Base-by-base conservation (phyloP, 2,329 filamentous ascomycete species). In the Apiospora pterosperma region DNA sequence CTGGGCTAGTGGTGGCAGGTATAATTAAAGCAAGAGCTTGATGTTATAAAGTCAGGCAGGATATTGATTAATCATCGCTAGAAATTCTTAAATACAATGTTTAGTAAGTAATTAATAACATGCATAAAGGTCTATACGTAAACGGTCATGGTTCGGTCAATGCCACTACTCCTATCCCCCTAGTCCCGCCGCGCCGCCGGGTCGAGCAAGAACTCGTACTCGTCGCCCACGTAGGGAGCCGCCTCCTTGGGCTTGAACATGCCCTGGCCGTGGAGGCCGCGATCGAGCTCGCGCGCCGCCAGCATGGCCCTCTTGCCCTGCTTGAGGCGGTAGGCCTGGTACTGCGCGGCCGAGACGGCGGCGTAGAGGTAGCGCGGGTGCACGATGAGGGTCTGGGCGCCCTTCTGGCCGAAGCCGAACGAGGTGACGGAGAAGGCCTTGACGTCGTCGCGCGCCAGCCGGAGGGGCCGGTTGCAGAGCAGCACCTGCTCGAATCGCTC, bases 371-470 rank as follows among this genome's bases (percentile, higher is more conserved):
- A 42, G 4, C 39, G 39, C 4, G 39, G 39, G 10, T 42, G 39
- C 14, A 42, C 39, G 39, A 42, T 10, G 8, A 42, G 39, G 39
- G 39, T n/a, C 39, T 42, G 39, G 39, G 39, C 78, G 4, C 78
- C 77, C 65, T 82, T 81, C 67, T 82, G 79, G 1, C 79, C 79
- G 64, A 81, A 82, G 0, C 79, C 80, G 63, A 82, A 82, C 2
- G 75, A 79, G 2, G 76, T 80, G 16, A 80, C 65, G 34, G 72
- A 73, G 58, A 77, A 76, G 2, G 79, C 78, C 39, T 77, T 78
- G 44, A 52, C 16, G 10, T 11, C 5, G 5, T 31, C 44, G 14
- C 28, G 4, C 25, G 44, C 14, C 6, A n/a, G n/a, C 7, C 44
- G 44, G 44, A 52, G 5, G 44, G 44, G 16, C 31, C n/a, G n/a